Base-by-base conservation (phyloP, 1,284 basidiomycete genomes). In the Austropuccinia psidii region DNA sequence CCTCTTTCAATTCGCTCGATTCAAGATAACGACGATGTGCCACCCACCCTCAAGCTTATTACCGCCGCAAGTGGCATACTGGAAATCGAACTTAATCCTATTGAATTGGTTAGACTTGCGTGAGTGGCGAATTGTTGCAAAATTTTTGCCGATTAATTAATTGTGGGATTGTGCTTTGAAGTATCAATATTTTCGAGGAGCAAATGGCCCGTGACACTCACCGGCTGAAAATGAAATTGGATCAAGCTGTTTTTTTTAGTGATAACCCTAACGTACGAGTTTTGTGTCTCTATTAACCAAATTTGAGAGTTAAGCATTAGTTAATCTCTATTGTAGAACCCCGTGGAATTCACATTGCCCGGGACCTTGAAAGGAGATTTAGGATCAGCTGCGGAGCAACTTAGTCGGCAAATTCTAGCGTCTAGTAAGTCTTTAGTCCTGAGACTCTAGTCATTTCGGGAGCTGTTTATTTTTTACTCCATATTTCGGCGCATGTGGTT, bases 171-270 rank as follows among this genome's bases (percentile, higher is more conserved):
- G 4, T 7, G 17, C 17, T 35, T 5, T 52, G 13, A 9, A 66
- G 62, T 33, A 66, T 49, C 17, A 66, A 21, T 35, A 7, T 60
- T 27, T 29, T 31, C 57, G 70, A 73, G 45, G 70, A 73, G n/a
- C 60, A 62, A 43, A 31, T 73, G 33, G 52, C 29, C 2, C 47
- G 61, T 2, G 61, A 79, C 45, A 81, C 81, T 8, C 76, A 78
- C 39, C 77, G 91, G 41, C 86, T 94, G 77, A 89, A 90, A 81
- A 88, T 88, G 13, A 90, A 88, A 43, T 87, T 95, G 85, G 91
- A 89, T 69, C 90, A 93, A 79, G 91, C 90, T 9, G 90, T 95
- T 76, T 82, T 92, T 67, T 94, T 90, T 79, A 88, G 89, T 4
- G 85, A 89, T 29, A 82, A 86, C 76, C 82, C 85, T 24, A 85